Conservation (phyloP, 1,284 basidiomycete genomes). For the Ustanciosporium gigantosporum region DNA sequence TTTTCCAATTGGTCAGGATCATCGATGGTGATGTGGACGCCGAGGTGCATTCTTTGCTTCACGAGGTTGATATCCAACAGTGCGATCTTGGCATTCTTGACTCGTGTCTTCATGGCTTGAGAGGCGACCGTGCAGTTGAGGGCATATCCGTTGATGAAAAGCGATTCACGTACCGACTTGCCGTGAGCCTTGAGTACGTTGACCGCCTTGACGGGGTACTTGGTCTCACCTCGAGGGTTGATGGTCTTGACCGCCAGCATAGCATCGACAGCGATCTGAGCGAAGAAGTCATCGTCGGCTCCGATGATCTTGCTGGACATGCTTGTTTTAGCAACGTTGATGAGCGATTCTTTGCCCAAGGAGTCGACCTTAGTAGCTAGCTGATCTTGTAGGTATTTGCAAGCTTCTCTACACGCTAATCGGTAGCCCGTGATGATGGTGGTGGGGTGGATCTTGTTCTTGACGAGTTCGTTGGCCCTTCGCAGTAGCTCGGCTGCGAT, state of each 20-base stretch:
- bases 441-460: slow-evolving; percentile 97
- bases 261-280: slow-evolving; percentile 96
- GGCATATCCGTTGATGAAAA: slow-evolving; percentile 95
- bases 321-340: slow-evolving; percentile 97
- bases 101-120: slow-evolving; percentile 98
- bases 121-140: slow-evolving; percentile 98
- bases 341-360: slow-evolving; percentile 84
- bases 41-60: slow-evolving; percentile 91
- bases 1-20: slow-evolving; percentile 96
- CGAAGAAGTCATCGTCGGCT: slow-evolving; percentile 96
- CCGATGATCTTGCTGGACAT: slow-evolving; percentile 99
- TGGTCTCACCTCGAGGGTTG: slow-evolving; percentile 91
- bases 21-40: slow-evolving; percentile 95
- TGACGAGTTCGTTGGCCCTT: slow-evolving; percentile 95
- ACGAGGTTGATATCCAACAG: slow-evolving; percentile 98
- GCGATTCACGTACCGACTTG: slow-evolving; percentile 88
- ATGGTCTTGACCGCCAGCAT: slow-evolving; percentile 97
- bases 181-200: slow-evolving; percentile 99
- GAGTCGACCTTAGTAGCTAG: slow-evolving; percentile 91
- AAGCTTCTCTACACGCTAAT: slow-evolving; percentile 94
- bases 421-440: slow-evolving; percentile 99
- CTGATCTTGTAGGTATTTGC: slow-evolving; percentile 98
- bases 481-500: slow-evolving; percentile 93
- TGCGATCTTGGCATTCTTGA: slow-evolving; percentile 92
- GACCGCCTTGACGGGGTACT: slow-evolving; percentile 99